Percentiles rank a stretch among this genome's conserved stretches.
phyloP scores from a whole-genome alignment of 352 stramenopile species.

The Elongisporangium prolatum region DNA sequence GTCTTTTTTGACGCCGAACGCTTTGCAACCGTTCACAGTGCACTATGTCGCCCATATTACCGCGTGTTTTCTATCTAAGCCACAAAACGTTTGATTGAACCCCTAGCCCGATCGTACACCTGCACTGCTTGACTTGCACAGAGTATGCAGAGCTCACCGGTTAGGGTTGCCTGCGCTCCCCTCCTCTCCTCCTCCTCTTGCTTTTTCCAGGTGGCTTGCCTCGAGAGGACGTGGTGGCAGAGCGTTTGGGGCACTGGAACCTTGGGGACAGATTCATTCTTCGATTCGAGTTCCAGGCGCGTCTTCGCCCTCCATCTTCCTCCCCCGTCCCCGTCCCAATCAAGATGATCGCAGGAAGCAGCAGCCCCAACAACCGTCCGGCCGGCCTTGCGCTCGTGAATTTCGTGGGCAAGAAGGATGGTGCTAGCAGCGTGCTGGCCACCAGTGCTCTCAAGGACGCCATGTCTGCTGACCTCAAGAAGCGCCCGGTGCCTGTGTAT shows the following conservation, averaged over 20 bases:
- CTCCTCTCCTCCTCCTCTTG: background rate
- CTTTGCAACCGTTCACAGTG: background rate
- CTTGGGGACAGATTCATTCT: conserved; percentile 25
- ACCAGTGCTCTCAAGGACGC: conserved; percentile 77
- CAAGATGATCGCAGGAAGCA: conserved; percentile 14
- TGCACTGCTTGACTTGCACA: background rate
- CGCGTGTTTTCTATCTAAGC: background rate
- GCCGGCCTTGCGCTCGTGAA: conserved; percentile 23
- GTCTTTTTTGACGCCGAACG: background rate
- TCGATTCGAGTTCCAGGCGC: conserved; percentile 23
- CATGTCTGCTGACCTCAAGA: conserved; percentile 70
- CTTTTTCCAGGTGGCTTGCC: background rate
- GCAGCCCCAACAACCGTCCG: conserved; percentile 3
- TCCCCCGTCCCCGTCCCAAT: conserved; percentile 1
- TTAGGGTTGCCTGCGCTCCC: background rate
- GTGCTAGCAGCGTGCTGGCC: conserved; percentile 28
- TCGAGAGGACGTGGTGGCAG: conserved; percentile 1
- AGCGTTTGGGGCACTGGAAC: background rate
- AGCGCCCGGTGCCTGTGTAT: conserved; percentile 55
- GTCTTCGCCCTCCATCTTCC: conserved; percentile 4
- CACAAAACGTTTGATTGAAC: conserved; percentile 15
- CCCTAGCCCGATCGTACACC: conserved; percentile 1
- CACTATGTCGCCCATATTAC: background rate
- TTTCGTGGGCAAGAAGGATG: conserved; percentile 13
- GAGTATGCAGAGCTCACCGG: background rate